These are phyloP conservation scores for Ganoderma lingzhi DNA, from an alignment of 1,284 basidiomycete species.

Conservation along the genomic window DNA sequence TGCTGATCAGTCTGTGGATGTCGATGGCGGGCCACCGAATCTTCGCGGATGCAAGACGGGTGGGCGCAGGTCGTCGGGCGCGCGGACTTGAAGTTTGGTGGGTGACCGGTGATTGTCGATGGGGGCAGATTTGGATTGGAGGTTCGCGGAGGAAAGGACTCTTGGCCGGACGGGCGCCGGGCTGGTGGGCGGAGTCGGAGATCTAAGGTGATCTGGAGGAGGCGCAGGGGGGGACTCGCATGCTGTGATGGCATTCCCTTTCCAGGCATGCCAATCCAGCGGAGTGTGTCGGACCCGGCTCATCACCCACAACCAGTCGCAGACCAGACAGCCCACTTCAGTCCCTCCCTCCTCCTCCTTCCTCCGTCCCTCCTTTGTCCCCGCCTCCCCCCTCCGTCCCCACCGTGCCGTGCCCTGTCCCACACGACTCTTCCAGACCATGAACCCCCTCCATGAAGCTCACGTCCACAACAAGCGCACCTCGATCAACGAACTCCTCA, in stretches of 20 bases:
- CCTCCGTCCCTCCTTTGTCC: slow-evolving; percentile 22
- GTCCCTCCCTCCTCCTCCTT: slow-evolving; percentile 20
- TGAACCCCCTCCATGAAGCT: slow-evolving; percentile 56
- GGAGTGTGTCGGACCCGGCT: slow-evolving; percentile 32
- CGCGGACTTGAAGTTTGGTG: slow-evolving; percentile 2
- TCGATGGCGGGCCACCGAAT: not conserved
- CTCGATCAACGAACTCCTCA: slow-evolving; percentile 61
- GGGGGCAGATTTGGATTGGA: slow-evolving; percentile 13
- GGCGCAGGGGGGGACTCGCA: slow-evolving; percentile 8
- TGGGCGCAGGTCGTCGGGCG: not conserved
- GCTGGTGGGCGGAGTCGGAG: slow-evolving; percentile 23
- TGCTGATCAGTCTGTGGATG: not conserved
- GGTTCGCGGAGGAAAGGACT: slow-evolving; percentile 29
- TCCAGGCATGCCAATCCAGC: slow-evolving; percentile 30
- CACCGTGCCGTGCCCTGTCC: slow-evolving; percentile 21
- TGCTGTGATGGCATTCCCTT: slow-evolving; percentile 25
- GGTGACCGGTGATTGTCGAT: slow-evolving; percentile 5
- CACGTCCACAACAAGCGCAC: slow-evolving; percentile 54
- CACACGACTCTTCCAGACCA: slow-evolving; percentile 36
- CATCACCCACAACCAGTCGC: slow-evolving; percentile 11
- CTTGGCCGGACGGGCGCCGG: not conserved
- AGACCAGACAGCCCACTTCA: slow-evolving; percentile 14
- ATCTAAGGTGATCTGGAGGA: slow-evolving; percentile 33
- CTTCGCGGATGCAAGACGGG: slow-evolving; percentile 26
- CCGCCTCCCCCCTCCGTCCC: slow-evolving; percentile 22